A percentile compares a stretch with the other conserved stretches of the same genome.
phyloP scores from a whole-genome alignment of 495 filamentous ascomycete genomes.

The Tuber calosporum region DNA sequence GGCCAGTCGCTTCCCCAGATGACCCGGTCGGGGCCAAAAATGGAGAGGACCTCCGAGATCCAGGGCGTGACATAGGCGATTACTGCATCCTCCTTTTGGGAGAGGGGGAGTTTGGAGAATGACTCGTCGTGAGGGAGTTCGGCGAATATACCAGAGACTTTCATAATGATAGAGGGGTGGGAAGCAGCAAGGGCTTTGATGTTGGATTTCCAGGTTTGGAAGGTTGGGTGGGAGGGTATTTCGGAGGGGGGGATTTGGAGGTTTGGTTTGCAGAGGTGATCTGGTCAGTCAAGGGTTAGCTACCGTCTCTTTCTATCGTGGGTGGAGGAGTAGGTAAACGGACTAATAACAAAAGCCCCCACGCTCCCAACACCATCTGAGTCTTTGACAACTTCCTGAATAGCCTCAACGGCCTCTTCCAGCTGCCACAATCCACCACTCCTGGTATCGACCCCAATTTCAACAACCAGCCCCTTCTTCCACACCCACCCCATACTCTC shows the following conservation, averaged over 20 bases:
- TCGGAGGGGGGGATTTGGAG: conserved; percentile 46
- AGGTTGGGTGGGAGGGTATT: conserved; percentile 2
- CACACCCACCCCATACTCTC: conserved; percentile 62
- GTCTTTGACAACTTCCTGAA: conserved; percentile 14
- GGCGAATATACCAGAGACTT: conserved; percentile 74
- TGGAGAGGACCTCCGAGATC: conserved; percentile 57
- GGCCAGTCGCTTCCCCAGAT: conserved; percentile 93
- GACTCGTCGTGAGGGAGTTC: conserved; percentile 51
- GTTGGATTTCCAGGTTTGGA: conserved; percentile 32
- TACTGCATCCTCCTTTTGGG: conserved; percentile 32
- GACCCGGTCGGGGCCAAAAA: conserved; percentile 60
- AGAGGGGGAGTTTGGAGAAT: background rate
- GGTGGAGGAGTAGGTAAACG: background rate
- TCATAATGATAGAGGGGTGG: conserved; percentile 63
- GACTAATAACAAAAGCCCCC: conserved; percentile 42
- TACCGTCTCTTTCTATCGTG: background rate
- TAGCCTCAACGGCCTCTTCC: conserved; percentile 49
- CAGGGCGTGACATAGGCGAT: conserved; percentile 53
- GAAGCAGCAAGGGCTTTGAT: conserved; percentile 45
- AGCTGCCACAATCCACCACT: conserved; percentile 65
- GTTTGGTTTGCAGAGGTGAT: conserved; percentile 84
- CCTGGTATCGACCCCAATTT: conserved; percentile 71
- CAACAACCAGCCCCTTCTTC: conserved; percentile 58
- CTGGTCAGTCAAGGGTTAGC: conserved; percentile 42
- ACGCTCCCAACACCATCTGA: conserved; percentile 4